A percentile compares a stretch with the other conserved stretches of the same genome.
Evolutionary conservation across 331 rosid genomes (phyloP).

Genomic region (Spiraea crenata): DNA sequence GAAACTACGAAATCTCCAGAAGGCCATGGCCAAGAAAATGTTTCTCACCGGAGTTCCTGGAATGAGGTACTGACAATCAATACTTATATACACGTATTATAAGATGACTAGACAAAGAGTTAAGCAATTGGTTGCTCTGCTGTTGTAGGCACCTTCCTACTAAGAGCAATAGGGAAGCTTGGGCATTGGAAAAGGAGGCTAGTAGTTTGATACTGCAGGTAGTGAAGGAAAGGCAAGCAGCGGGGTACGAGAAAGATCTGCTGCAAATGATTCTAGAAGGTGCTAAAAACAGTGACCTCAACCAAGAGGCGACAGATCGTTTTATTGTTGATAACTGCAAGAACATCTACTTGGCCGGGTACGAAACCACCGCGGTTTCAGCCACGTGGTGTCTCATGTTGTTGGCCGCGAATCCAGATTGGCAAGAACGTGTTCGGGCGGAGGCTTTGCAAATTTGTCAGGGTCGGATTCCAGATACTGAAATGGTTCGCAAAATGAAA

Average conservation of each 20-base stretch:
- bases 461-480: slow-evolving; percentile 12
- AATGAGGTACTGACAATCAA: slow-evolving; percentile 4
- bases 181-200: slow-evolving; percentile 37
- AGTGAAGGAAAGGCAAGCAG: slow-evolving; percentile 15
- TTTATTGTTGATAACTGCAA: slow-evolving; percentile 34
- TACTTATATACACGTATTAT: too few relatives aligned
- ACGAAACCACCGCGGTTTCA: slow-evolving; percentile 28
- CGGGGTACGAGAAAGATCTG: slow-evolving; percentile 12
- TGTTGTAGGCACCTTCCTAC: slow-evolving; percentile 33
- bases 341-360: slow-evolving; percentile 29
- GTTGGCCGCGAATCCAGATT: slow-evolving; percentile 33
- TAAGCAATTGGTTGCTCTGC: not conserved
- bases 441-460: slow-evolving; percentile 21
- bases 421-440: slow-evolving; percentile 24
- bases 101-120: too few relatives aligned
- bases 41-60: slow-evolving; percentile 21
- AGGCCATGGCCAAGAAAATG: slow-evolving; percentile 8
- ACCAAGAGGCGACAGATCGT: slow-evolving; percentile 1
- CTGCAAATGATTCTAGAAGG: slow-evolving; percentile 27
- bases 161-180: slow-evolving; percentile 36
- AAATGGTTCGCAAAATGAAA: slow-evolving; percentile 29
- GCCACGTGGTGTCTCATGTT: slow-evolving; percentile 27
- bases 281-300: slow-evolving; percentile 3
- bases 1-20: slow-evolving; percentile 18
- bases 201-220: slow-evolving; percentile 18